Percentiles rank a stretch among this genome's conserved stretches.
These are phyloP conservation scores for Rhizopus microsporus DNA, from an alignment of 371 early-diverging fungal species.

Conservation along the genomic window DNA sequence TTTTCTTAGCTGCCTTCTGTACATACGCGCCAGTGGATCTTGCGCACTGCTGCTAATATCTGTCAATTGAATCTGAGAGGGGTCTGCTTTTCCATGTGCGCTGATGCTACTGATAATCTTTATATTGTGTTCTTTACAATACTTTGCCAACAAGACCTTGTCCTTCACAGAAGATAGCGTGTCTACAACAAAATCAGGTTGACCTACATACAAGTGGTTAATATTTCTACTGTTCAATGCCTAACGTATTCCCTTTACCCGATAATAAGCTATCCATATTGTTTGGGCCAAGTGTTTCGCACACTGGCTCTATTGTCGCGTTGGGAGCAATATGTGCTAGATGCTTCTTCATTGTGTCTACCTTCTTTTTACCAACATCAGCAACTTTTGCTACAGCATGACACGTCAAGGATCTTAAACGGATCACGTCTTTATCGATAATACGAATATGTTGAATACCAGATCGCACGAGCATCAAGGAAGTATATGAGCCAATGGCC, in stretches of 20 bases:
- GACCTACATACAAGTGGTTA: slow-evolving; percentile 17
- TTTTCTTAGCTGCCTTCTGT: slow-evolving; percentile 73
- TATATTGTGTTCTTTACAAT: slow-evolving; percentile 73
- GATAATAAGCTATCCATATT: slow-evolving; percentile 65
- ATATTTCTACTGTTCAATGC: not conserved
- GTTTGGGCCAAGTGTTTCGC: slow-evolving; percentile 64
- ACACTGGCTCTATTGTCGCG: slow-evolving; percentile 70
- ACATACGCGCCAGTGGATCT: slow-evolving; percentile 89
- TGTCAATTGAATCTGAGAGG: slow-evolving; percentile 88
- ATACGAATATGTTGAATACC: slow-evolving; percentile 86
- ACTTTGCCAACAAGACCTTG: slow-evolving; percentile 82
- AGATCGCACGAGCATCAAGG: slow-evolving; percentile 87
- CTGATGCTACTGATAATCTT: slow-evolving; percentile 88
- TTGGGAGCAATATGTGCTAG: slow-evolving; percentile 78
- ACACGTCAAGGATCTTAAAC: slow-evolving; percentile 81
- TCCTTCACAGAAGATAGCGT: slow-evolving; percentile 91
- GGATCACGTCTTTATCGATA: slow-evolving; percentile 91
- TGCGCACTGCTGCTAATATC: slow-evolving; percentile 89
- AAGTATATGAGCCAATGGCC: slow-evolving; percentile 93
- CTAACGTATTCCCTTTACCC: slow-evolving; percentile 37
- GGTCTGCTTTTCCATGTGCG: slow-evolving; percentile 93
- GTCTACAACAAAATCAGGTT: slow-evolving; percentile 78
- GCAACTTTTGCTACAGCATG: slow-evolving; percentile 86
- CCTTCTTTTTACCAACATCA: slow-evolving; percentile 89
- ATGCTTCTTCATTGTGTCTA: slow-evolving; percentile 67